These are phyloP conservation scores for Lactifluus piperatus DNA, from an alignment of 768 basidiomycete genomes.

Conservation along the genomic window DNA sequence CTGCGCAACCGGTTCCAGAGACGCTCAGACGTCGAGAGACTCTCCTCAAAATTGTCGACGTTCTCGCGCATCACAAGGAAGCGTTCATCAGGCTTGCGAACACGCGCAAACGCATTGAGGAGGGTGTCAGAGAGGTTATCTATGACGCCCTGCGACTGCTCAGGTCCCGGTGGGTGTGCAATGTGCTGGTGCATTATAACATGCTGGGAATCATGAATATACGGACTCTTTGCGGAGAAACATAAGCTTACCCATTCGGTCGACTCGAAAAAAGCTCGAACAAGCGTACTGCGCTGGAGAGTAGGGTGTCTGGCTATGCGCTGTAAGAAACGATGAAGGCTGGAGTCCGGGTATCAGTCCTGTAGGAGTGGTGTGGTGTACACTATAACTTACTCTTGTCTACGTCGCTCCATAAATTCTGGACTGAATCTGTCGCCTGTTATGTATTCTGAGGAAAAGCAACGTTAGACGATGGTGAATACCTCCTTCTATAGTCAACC, in stretches of 20 bases:
- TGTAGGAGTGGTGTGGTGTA: constrained; percentile 9
- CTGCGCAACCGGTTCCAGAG: constrained; percentile 70
- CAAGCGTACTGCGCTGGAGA: constrained; percentile 79
- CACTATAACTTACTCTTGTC: constrained; percentile 59
- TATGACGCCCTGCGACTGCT: constrained; percentile 69
- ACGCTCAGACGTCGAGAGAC: constrained; percentile 72
- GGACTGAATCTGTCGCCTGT: constrained; percentile 96
- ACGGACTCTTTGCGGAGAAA: constrained; percentile 10
- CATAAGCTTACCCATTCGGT: constrained; percentile 84
- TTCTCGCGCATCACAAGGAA: constrained; percentile 87
- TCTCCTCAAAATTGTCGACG: constrained; percentile 96
- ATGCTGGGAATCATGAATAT: constrained; percentile 42
- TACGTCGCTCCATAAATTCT: constrained; percentile 92
- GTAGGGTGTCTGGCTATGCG: constrained; percentile 91
- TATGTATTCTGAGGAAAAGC: constrained; percentile 65
- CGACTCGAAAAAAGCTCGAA: constrained; percentile 93
- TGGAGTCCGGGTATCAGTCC: constrained; percentile 26
- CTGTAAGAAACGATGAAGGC: constrained; percentile 87
- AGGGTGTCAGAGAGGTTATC: constrained; percentile 96
- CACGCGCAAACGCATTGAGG: constrained; percentile 89
- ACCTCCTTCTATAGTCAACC: constrained; percentile 24
- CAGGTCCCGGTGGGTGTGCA: constrained; percentile 85
- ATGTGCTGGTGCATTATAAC: constrained; percentile 96
- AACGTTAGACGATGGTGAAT: neutral
- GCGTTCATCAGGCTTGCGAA: constrained; percentile 94